Base-by-base conservation (phyloP, 2,329 filamentous ascomycete species). In the Colletotrichum musicola region DNA sequence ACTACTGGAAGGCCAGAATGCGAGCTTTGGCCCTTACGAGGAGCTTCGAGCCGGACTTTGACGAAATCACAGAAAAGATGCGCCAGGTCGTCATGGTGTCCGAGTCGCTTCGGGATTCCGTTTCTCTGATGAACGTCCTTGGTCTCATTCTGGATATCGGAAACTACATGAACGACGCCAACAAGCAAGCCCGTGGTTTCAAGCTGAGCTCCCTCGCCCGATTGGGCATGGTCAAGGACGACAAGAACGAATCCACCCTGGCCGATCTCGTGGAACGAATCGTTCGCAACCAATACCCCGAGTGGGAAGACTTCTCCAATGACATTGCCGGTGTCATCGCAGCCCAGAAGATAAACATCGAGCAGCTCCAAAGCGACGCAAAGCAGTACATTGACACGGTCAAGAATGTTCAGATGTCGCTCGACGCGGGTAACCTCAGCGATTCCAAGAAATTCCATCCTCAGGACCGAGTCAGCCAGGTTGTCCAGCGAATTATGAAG, bases 101-200 rank as follows among this genome's bases (percentile, higher is more conserved):
- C 4, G 95, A 98, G 81, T 93, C 94, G 10, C 83, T 99, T 62
- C 89, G 95, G 55, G 94, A 97, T 77, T 98, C 95, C 1, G 94
- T 97, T 27, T 92, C 94, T 27, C 83, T 99, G 75, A 97, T 98
- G 91, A 98, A 97, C 73, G 94, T 99, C 54, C 89, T 99, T 64
- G 95, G 95, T 68, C 87, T 98, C 71, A 99, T 99, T 80, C 85
- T 99, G 75, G 95, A 98, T 79, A 97, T 99, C 76, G 96, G 96
- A 80, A 99, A 99, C 81, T 99, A 97, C 86, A 99, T 99, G 96
- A 99, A 99, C 84, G 96, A 98, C 78, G 92, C 95, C 63, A 98
- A 98, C 83, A 99, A 99, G 83, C 96, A 98, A 82, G 96, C 96
- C 4, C 93, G 92, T 66, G 96, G 96, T 71, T 99, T 99, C 90